Evolutionary conservation across 768 basidiomycete genomes (phyloP).

Genomic region (Lactarius hatsudake): DNA sequence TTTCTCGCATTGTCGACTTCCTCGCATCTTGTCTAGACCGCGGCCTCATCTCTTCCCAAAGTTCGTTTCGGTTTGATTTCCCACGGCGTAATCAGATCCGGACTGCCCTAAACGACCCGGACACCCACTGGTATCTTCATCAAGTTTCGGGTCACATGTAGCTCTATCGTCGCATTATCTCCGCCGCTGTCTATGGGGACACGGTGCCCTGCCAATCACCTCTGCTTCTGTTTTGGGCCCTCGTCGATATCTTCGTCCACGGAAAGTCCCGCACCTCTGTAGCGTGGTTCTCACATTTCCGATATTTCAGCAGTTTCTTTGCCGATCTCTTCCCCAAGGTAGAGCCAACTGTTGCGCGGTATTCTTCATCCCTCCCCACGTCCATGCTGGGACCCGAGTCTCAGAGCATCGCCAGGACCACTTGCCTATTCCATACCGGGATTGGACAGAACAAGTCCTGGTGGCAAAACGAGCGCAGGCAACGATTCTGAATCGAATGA

Average conservation of each 20-base stretch:
- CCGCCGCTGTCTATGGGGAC: neutral
- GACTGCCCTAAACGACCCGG: neutral
- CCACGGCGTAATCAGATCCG: neutral
- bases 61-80: neutral
- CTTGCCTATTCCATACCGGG: neutral
- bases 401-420: too few species aligned
- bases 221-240: neutral
- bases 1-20: neutral
- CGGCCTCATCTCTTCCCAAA: neutral
- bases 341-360: too few species aligned
- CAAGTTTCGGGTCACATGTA: neutral
- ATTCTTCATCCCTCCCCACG: too few species aligned
- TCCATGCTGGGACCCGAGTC: too few species aligned
- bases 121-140: neutral
- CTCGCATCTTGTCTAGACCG: neutral
- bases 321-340: neutral
- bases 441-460: neutral
- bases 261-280: neutral
- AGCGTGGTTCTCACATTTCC: neutral
- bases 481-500: neutral
- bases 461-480: neutral
- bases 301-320: neutral
- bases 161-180: neutral
- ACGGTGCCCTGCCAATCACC: neutral
- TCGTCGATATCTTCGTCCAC: neutral